Evolutionary conservation across 768 basidiomycete species (phyloP).

Genomic region (Pleurotus djamor): DNA sequence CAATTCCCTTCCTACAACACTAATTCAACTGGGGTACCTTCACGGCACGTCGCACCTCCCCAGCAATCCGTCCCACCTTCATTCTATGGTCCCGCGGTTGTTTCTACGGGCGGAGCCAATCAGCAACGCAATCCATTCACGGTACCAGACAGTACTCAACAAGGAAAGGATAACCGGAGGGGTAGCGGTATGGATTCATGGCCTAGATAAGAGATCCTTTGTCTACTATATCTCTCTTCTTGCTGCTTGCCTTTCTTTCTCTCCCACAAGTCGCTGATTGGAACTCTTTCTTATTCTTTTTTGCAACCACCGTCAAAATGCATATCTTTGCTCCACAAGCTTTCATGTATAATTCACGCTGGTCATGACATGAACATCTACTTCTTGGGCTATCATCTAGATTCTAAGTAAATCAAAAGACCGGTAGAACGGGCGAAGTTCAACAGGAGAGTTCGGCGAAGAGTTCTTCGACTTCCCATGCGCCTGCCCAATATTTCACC

Average conservation of each 20-base stretch:
- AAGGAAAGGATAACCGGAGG: conserved; percentile 56
- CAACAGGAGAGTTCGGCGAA: conserved; percentile 40
- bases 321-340: conserved; percentile 4
- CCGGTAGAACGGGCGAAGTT: not conserved
- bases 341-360: conserved; percentile 6
- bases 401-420: too few species aligned
- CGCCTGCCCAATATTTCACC: conserved; percentile 86
- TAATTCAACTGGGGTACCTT: conserved; percentile 23
- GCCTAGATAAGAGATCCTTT: conserved; percentile 56
- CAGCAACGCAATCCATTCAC: conserved; percentile 24
- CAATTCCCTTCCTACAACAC: conserved; percentile 59
- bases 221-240: not conserved
- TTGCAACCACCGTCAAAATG: conserved; percentile 1
- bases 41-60: conserved; percentile 47
- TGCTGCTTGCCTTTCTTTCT: not conserved
- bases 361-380: not conserved
- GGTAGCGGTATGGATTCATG: conserved; percentile 70
- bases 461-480: conserved; percentile 94
- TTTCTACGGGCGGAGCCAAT: conserved; percentile 41
- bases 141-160: conserved; percentile 26
- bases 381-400: too few species aligned
- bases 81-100: conserved; percentile 68
- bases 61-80: conserved; percentile 56
- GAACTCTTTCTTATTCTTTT: not conserved
- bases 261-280: not conserved